These are phyloP conservation scores for Theileria parva DNA, from an alignment of 169 alveolate genomes.

Conservation along the genomic window DNA sequence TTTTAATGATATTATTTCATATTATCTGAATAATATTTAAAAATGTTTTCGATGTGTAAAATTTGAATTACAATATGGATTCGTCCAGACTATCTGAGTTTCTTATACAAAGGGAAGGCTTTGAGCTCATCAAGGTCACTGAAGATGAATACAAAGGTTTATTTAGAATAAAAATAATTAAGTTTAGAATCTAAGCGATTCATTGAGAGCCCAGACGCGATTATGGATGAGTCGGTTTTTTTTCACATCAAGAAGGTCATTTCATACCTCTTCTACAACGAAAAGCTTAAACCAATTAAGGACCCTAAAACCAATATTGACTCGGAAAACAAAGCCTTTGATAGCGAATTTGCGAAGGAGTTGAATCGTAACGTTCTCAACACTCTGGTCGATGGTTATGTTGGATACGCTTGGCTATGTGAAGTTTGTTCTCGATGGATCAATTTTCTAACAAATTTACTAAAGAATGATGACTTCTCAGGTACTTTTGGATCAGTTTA, in stretches of 20 bases:
- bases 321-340: slow-evolving; percentile 11
- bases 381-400: slow-evolving; percentile 75
- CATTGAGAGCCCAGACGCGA: slow-evolving; percentile 69
- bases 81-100: slow-evolving; percentile 1
- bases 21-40: neutral
- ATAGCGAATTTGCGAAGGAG: slow-evolving; percentile 65
- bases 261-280: slow-evolving; percentile 62
- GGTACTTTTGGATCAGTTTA: slow-evolving; percentile 12
- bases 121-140: slow-evolving; percentile 27
- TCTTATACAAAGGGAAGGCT: slow-evolving; percentile 26
- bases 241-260: slow-evolving; percentile 68
- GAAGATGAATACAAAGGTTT: slow-evolving; percentile 45
- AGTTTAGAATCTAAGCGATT: slow-evolving; percentile 49
- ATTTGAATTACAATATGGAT: slow-evolving; percentile 11
- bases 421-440: slow-evolving; percentile 71
- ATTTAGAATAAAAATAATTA: neutral
- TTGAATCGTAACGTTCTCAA: slow-evolving; percentile 70
- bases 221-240: slow-evolving; percentile 75
- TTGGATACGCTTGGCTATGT: slow-evolving; percentile 79
- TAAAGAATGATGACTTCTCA: neutral
- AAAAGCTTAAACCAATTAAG: slow-evolving; percentile 2
- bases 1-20: neutral
- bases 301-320: slow-evolving; percentile 2
- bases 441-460: slow-evolving; percentile 35
- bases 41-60: neutral